Evolutionary conservation across 2,329 filamentous ascomycete species (phyloP).

Genomic region (Cercospora brassicicola): DNA sequence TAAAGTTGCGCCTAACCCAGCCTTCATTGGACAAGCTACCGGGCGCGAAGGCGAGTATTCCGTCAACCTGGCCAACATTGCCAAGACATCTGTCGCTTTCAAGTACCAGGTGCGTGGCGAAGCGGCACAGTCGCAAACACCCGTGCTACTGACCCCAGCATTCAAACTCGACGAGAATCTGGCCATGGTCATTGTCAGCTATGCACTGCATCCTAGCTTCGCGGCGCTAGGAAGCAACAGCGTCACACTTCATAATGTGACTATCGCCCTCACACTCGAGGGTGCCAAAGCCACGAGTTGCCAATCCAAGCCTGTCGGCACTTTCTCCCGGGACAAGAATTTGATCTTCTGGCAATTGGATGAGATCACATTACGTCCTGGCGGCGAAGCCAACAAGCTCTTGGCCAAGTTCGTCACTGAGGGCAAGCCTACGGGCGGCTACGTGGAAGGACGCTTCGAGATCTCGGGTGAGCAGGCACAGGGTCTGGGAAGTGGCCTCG

Average conservation of each 20-base stretch:
- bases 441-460: slow-evolving; percentile 83
- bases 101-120: slow-evolving; percentile 86
- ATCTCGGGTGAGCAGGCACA: slow-evolving; percentile 53
- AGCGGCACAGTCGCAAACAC: slow-evolving; percentile 59
- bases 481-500: slow-evolving; percentile 63
- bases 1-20: slow-evolving; percentile 88
- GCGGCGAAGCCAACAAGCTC: slow-evolving; percentile 66
- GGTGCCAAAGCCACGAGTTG: slow-evolving; percentile 63
- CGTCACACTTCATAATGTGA: slow-evolving; percentile 70
- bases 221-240: slow-evolving; percentile 46
- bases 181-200: slow-evolving; percentile 81
- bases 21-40: slow-evolving; percentile 73
- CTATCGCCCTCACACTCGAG: slow-evolving; percentile 70
- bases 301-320: slow-evolving; percentile 77
- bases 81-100: slow-evolving; percentile 74
- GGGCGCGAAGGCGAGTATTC: slow-evolving; percentile 77
- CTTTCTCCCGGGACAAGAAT: slow-evolving; percentile 73
- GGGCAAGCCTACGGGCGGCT: slow-evolving; percentile 68
- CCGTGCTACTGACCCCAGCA: slow-evolving; percentile 68
- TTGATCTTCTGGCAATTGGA: slow-evolving; percentile 79
- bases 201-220: slow-evolving; percentile 76
- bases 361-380: slow-evolving; percentile 66
- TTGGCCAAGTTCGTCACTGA: slow-evolving; percentile 80
- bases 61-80: slow-evolving; percentile 70
- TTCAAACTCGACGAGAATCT: slow-evolving; percentile 87